Percentiles rank a stretch among this genome's conserved stretches.
Conservation (phyloP, 2,329 filamentous ascomycete species). For the Madurella fahalii region DNA sequence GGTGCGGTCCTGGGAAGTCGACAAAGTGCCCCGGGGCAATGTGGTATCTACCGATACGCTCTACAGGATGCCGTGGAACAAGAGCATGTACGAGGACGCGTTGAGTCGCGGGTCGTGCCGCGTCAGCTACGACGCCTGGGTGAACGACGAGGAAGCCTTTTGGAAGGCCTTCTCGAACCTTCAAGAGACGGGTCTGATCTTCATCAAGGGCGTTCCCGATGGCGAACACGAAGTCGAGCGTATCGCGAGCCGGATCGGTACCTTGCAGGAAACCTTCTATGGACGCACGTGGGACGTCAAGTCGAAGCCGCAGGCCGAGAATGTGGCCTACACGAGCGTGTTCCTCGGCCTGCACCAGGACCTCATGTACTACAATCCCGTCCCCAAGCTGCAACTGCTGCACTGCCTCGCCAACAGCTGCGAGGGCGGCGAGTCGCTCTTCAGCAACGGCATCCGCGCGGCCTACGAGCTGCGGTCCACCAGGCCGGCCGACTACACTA, state of each 20-base stretch:
- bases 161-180: slow-evolving; percentile 60
- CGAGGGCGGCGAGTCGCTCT: slow-evolving; percentile 78
- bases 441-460: slow-evolving; percentile 69
- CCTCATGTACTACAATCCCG: slow-evolving; percentile 75
- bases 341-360: slow-evolving; percentile 91
- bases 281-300: slow-evolving; percentile 87
- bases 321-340: slow-evolving; percentile 83
- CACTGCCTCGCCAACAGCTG: slow-evolving; percentile 83
- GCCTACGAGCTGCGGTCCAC: slow-evolving; percentile 39
- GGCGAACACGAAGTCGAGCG: slow-evolving; percentile 60
- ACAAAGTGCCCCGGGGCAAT: neutral
- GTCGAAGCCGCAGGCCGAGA: slow-evolving; percentile 77
- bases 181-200: slow-evolving; percentile 65
- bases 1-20: slow-evolving; percentile 22
- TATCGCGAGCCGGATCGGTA: slow-evolving; percentile 70
- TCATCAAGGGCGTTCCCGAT: slow-evolving; percentile 70
- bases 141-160: slow-evolving; percentile 55
- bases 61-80: slow-evolving; percentile 39
- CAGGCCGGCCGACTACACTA: slow-evolving; percentile 52
- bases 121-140: slow-evolving; percentile 68
- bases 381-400: slow-evolving; percentile 79
- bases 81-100: slow-evolving; percentile 33
- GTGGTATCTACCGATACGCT: neutral
- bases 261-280: slow-evolving; percentile 83
- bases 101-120: slow-evolving; percentile 46